Percentiles rank a stretch among this genome's conserved stretches.
Evolutionary conservation across 257 asterid genomes (phyloP).

Genomic region (Dorcoceras hygrometricum): DNA sequence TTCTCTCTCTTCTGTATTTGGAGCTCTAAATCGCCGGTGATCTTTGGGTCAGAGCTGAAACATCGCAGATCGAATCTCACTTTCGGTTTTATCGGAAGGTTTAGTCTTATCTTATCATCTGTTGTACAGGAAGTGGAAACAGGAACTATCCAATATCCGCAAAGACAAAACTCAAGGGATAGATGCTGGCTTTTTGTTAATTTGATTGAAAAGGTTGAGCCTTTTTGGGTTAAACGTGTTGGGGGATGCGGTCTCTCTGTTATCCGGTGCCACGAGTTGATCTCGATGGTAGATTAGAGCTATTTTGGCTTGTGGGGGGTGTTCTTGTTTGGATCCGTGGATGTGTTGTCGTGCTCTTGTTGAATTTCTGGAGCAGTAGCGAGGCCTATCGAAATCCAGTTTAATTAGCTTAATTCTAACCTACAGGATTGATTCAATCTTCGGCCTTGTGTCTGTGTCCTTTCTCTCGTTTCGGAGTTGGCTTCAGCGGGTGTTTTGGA

Average conservation of each 20-base stretch:
- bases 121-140: background rate
- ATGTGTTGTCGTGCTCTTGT: background rate
- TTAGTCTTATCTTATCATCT: background rate
- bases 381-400: background rate
- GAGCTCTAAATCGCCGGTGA: slow-evolving; percentile 34
- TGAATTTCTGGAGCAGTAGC: background rate
- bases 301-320: slow-evolving; percentile 14
- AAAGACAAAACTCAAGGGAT: background rate
- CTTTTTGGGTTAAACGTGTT: slow-evolving; percentile 16
- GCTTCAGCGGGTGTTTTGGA: slow-evolving; percentile 11
- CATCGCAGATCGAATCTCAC: slow-evolving; percentile 5
- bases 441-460: background rate
- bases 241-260: background rate
- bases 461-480: slow-evolving; percentile 8
- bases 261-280: background rate
- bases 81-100: slow-evolving; percentile 25
- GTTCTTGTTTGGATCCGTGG: slow-evolving; percentile 27
- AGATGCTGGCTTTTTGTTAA: background rate
- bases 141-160: background rate
- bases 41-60: slow-evolving; percentile 18
- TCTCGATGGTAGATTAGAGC: background rate
- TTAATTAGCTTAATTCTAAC: background rate
- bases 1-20: slow-evolving; percentile 12
- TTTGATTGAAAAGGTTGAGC: slow-evolving; percentile 8
- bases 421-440: background rate